Conservation (phyloP, 768 basidiomycete species). For the Obba rivulosa region DNA sequence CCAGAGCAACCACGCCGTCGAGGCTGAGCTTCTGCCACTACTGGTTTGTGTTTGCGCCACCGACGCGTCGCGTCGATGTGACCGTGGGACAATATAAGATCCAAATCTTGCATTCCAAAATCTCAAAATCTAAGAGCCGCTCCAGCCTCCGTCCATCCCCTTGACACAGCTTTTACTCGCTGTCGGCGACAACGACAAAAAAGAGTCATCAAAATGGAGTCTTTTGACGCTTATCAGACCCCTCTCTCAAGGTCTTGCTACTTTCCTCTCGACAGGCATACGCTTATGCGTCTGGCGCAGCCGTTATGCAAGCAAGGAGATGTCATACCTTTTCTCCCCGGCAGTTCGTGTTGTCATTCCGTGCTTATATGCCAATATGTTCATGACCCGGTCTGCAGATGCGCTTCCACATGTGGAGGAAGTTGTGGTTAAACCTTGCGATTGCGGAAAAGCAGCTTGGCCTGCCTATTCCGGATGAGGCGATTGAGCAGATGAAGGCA, state of each 20-base stretch:
- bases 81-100: no score
- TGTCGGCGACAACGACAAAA: not conserved
- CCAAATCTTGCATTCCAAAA: no score
- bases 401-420: conserved; percentile 92
- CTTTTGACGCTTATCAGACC: conserved; percentile 71
- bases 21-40: no score
- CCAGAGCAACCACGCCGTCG: no score
- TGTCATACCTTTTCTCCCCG: conserved; percentile 95
- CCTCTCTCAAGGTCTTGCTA: conserved; percentile 65
- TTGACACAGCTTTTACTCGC: not conserved
- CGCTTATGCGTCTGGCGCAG: conserved; percentile 34
- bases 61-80: no score
- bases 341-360: conserved; percentile 47
- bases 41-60: no score
- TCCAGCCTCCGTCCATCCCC: no score
- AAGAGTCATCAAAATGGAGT: conserved; percentile 41
- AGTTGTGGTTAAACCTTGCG: conserved; percentile 94
- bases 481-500: conserved; percentile 91
- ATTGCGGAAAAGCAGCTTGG: conserved; percentile 96
- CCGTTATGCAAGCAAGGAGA: conserved; percentile 99
- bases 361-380: not conserved
- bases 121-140: no score
- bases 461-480: conserved; percentile 81
- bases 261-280: not conserved
- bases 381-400: conserved; percentile 58